These are phyloP conservation scores for Corniculantispora saksenae DNA, from an alignment of 2,329 filamentous ascomycete species.

Conservation along the genomic window DNA sequence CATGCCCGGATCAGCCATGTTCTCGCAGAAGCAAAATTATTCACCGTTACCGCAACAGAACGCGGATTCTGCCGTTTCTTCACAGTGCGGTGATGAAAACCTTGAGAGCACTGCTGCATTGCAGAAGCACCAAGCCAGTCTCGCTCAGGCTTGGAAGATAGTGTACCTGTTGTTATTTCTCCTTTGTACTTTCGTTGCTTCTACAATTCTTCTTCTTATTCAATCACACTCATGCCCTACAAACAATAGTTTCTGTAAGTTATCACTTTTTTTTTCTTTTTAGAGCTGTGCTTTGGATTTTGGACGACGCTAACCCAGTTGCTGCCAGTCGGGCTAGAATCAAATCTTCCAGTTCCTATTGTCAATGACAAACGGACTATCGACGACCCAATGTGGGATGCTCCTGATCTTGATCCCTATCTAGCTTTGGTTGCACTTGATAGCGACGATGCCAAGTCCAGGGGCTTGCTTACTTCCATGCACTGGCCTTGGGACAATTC, in stretches of 20 bases:
- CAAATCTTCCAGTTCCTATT: neutral
- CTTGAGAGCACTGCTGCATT: neutral
- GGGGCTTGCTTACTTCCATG: neutral
- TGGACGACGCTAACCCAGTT: neutral
- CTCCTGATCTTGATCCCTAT: conserved; percentile 8
- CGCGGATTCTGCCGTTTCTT: neutral
- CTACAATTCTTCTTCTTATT: neutral
- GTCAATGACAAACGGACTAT: conserved; percentile 19
- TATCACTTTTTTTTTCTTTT: neutral
- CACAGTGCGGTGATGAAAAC: neutral
- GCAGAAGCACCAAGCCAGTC: neutral
- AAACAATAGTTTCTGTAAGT: neutral
- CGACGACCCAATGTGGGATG: conserved; percentile 16
- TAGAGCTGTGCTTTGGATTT: neutral
- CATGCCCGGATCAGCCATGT: neutral
- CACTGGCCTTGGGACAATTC: conserved; percentile 7
- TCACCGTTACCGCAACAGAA: neutral
- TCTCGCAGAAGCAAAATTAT: neutral
- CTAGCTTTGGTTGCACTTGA: conserved; percentile 9
- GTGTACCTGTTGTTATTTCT: neutral
- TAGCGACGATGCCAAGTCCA: neutral
- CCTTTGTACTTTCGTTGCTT: neutral
- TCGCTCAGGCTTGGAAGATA: neutral
- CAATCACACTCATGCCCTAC: neutral
- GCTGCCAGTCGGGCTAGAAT: neutral